Percentiles rank a stretch among this genome's conserved stretches.
These are phyloP conservation scores for Salix viminalis DNA, from an alignment of 345 rosid genomes.

Conservation along the genomic window DNA sequence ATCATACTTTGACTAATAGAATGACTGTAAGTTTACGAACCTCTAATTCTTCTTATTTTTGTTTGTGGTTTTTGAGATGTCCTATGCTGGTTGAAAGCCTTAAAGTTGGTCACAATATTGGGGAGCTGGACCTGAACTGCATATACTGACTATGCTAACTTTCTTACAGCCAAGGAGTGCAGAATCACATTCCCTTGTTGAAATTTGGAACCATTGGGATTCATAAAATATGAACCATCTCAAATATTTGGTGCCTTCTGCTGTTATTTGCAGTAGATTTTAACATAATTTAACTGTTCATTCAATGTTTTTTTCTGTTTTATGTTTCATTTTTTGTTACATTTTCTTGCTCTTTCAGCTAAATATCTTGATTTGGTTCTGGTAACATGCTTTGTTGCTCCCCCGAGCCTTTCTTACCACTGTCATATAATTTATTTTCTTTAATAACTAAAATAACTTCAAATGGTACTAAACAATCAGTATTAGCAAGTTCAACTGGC, in stretches of 20 bases:
- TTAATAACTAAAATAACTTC: background rate
- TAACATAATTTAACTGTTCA: background rate
- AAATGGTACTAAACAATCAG: background rate
- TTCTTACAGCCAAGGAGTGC: background rate
- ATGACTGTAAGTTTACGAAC: slow-evolving; percentile 64
- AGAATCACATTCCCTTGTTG: background rate
- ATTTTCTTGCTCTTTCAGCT: background rate
- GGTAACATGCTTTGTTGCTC: background rate
- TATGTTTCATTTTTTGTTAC: background rate
- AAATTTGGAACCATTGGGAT: background rate
- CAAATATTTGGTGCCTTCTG: background rate
- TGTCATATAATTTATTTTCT: background rate
- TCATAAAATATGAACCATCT: background rate
- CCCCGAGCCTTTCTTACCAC: background rate
- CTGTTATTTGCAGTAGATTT: background rate
- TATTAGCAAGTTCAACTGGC: background rate
- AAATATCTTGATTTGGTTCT: background rate
- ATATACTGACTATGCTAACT: background rate
- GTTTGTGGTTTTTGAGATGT: background rate
- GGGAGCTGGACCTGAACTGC: background rate
- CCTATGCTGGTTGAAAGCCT: background rate
- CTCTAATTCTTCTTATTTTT: slow-evolving; percentile 4
- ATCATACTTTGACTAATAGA: slow-evolving; percentile 92
- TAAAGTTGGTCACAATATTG: background rate
- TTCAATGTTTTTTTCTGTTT: background rate